Base-by-base conservation (phyloP, 2,329 filamentous ascomycete genomes). In the Ceratocystiopsis sp. region DNA sequence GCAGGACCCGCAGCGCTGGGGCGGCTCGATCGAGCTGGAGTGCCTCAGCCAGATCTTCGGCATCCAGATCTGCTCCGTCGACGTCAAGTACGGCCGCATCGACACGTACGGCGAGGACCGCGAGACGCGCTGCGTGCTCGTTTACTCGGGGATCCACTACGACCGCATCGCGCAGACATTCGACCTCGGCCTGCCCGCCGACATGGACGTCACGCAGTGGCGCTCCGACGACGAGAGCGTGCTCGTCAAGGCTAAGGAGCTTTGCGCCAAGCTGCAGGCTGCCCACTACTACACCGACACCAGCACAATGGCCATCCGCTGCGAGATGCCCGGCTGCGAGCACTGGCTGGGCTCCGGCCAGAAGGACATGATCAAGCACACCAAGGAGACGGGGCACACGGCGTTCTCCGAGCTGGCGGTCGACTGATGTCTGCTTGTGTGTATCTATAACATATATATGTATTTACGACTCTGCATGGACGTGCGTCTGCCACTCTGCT, bases 81-180 rank as follows among this genome's bases (percentile, higher is more conserved):
- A 93, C 57, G 84, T 94, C 36, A 69, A 74, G 54, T 54, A 54
- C 25, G 54, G 57, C 19, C 55, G 59, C 4, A 66, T 84, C 7
- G 80, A 85, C 53, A 73, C 73, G 6, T 93, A 89, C 61, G 93
- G 93, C 50, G 83, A 91, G 55, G 75, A 76, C 1, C 73, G 73
- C 42, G 59, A 64, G 33, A 73, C 70, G 36, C 71, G 84, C 8
- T 87, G 84, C 54, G 76, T 94, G 21, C 65, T 95, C 19, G 78
- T 94, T 0, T 95, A 94, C 61, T 89, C 82, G 0, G 86, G 86
- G 3, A 91, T 95, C 41, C 87, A 95, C 58, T 95, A 95, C 61
- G 89, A 95, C 59, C 80, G 84, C 8, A 79, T 95, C 46, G 85
- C 83, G 1, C 75, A 93, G 50, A 78, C 76, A 16, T 68, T 65